These are phyloP conservation scores for Globisporangium paddicum DNA, from an alignment of 352 stramenopile genomes.

Conservation along the genomic window DNA sequence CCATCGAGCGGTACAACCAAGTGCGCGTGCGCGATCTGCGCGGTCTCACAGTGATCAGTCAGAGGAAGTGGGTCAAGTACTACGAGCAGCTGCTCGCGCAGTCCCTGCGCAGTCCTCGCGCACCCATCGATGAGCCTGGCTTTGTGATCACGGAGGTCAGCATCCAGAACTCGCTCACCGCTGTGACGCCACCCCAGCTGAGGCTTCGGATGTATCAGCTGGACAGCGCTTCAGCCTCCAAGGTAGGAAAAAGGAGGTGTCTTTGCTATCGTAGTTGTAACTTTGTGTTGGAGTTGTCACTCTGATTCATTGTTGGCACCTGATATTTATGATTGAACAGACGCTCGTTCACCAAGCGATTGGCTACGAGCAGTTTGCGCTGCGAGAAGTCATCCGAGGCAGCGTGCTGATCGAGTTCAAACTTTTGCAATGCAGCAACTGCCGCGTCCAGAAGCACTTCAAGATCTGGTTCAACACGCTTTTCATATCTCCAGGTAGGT, in stretches of 20 bases:
- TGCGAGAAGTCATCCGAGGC: conserved; percentile 39
- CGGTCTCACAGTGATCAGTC: conserved; percentile 59
- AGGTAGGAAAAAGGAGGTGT: too few species aligned
- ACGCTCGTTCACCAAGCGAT: conserved; percentile 41
- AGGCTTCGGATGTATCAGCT: conserved; percentile 48
- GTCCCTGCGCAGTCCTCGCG: background rate
- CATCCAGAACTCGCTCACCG: conserved; percentile 15
- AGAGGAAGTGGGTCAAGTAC: conserved; percentile 73
- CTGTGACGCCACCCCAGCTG: conserved; percentile 15
- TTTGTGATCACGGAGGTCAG: conserved; percentile 7
- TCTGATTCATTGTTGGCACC: too few species aligned
- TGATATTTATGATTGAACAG: conserved; percentile 4
- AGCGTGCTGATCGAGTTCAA: conserved; percentile 64
- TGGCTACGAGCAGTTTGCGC: conserved; percentile 42
- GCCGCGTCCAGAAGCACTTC: conserved; percentile 54
- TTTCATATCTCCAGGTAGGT: conserved; percentile 29
- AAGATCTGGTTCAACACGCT: conserved; percentile 74
- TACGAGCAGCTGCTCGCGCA: conserved; percentile 28
- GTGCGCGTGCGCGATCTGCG: conserved; percentile 49
- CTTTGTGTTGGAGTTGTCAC: too few species aligned
- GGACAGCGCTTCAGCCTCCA: conserved; percentile 17
- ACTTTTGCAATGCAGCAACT: conserved; percentile 27
- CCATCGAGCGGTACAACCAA: conserved; percentile 67
- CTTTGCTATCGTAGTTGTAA: background rate
- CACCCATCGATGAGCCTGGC: background rate